phyloP scores from a whole-genome alignment of 2,329 filamentous ascomycete genomes.

The Colletotrichum theobromicola region DNA sequence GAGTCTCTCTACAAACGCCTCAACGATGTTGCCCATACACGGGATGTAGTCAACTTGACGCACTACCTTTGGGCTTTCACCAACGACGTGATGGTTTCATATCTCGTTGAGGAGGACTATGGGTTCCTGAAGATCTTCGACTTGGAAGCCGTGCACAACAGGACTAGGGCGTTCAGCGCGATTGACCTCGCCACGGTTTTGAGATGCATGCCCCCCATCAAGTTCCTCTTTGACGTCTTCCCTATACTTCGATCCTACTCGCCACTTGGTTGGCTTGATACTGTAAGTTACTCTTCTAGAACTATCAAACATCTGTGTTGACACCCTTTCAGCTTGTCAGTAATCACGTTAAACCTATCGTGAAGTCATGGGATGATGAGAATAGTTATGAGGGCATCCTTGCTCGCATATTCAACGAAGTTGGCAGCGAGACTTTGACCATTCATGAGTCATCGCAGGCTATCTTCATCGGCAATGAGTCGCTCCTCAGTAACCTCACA shows the following conservation, averaged over 20 bases:
- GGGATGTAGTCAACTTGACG: not conserved
- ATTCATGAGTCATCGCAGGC: constrained; percentile 21
- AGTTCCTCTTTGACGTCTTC: constrained; percentile 7
- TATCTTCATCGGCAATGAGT: constrained; percentile 25
- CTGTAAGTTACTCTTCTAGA: not conserved
- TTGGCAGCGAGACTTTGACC: constrained; percentile 2
- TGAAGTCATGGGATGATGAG: constrained; percentile 1
- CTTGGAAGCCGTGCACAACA: constrained; percentile 7
- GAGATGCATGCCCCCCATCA: constrained; percentile 19
- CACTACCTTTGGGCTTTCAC: constrained; percentile 22
- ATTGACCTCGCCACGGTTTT: constrained; percentile 22
- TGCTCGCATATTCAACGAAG: constrained; percentile 7
- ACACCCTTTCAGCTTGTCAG: not conserved
- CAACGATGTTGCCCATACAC: not conserved
- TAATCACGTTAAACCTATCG: not conserved
- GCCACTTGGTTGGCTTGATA: constrained; percentile 22
- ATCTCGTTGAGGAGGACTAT: constrained; percentile 15
- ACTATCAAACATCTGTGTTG: not conserved
- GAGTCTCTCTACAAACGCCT: not conserved
- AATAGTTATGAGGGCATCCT: constrained; percentile 2
- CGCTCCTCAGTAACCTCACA: constrained; percentile 22
- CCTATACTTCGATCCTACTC: constrained; percentile 13
- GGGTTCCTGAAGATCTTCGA: constrained; percentile 15
- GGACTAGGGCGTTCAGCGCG: constrained; percentile 22
- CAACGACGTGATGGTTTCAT: constrained; percentile 24